Evolutionary conservation across 805 yeast species (phyloP).

Genomic region (Yarrowia phangngaensis): DNA sequence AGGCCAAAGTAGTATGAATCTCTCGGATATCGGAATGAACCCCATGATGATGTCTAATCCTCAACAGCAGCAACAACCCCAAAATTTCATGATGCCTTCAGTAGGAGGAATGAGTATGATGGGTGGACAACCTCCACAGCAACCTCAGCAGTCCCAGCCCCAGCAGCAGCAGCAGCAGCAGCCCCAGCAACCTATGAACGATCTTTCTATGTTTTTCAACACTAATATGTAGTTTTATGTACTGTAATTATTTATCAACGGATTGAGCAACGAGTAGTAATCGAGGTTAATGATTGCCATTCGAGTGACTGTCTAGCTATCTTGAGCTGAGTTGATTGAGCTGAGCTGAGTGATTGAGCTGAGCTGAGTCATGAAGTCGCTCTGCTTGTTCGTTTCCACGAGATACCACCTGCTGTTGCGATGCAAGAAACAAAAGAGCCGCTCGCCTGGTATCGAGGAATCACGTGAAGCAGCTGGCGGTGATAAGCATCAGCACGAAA

Average conservation of each 20-base stretch:
- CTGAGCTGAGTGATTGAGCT: too few species aligned
- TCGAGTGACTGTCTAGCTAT: too few species aligned
- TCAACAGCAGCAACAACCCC: constrained; percentile 18
- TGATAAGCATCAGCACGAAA: too few species aligned
- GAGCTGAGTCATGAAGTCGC: too few species aligned
- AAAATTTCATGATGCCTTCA: constrained; percentile 17
- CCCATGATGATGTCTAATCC: constrained; percentile 20
- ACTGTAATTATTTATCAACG: not conserved
- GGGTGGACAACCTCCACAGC: constrained; percentile 16
- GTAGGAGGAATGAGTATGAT: constrained; percentile 22
- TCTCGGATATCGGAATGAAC: constrained; percentile 14
- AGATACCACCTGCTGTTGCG: too few species aligned
- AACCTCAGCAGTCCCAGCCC: constrained; percentile 9
- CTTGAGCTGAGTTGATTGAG: too few species aligned
- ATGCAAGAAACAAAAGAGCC: too few species aligned
- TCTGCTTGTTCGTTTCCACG: too few species aligned
- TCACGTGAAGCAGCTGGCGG: too few species aligned
- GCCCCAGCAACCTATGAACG: constrained; percentile 25
- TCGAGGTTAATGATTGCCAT: too few species aligned
- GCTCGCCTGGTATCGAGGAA: too few species aligned
- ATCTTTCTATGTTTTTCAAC: constrained; percentile 15
- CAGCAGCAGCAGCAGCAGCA: constrained; percentile 1
- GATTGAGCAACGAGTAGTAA: too few species aligned
- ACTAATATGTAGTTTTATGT: constrained; percentile 3
- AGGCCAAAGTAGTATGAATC: not conserved